Percentiles rank a stretch among this genome's conserved stretches.
These are phyloP conservation scores for Bauhinia variegata DNA, from an alignment of 306 rosid species.

Conservation along the genomic window DNA sequence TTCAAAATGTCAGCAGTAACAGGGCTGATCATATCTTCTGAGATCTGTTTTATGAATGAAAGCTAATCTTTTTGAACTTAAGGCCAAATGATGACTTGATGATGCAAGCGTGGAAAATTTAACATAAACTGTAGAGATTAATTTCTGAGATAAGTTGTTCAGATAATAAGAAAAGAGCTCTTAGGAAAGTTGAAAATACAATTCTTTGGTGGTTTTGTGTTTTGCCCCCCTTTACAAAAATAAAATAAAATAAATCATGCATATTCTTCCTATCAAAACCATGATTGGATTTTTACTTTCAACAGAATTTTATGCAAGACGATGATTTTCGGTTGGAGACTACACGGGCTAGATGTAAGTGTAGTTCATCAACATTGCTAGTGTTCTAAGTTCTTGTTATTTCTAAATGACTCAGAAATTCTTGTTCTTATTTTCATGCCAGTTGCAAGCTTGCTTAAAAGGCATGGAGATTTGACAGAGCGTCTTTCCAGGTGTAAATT, in stretches of 20 bases:
- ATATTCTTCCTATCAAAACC: slow-evolving; percentile 2
- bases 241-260: neutral
- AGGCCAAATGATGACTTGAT: neutral
- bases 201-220: neutral
- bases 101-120: neutral
- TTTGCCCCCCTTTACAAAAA: no score
- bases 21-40: neutral
- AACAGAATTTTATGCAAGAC: slow-evolving; percentile 71
- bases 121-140: neutral
- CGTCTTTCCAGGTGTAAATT: slow-evolving; percentile 76
- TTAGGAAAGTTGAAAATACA: neutral
- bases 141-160: neutral
- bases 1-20: neutral
- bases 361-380: neutral
- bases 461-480: slow-evolving; percentile 80
- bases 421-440: slow-evolving; percentile 43
- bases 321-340: slow-evolving; percentile 78
- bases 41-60: neutral
- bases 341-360: slow-evolving; percentile 79
- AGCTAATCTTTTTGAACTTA: neutral
- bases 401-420: slow-evolving; percentile 20
- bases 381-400: neutral
- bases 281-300: slow-evolving; percentile 27
- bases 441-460: slow-evolving; percentile 78
- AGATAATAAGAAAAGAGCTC: neutral